Conservation (phyloP, 345 rosid genomes). For the Mercurialis annua region DNA sequence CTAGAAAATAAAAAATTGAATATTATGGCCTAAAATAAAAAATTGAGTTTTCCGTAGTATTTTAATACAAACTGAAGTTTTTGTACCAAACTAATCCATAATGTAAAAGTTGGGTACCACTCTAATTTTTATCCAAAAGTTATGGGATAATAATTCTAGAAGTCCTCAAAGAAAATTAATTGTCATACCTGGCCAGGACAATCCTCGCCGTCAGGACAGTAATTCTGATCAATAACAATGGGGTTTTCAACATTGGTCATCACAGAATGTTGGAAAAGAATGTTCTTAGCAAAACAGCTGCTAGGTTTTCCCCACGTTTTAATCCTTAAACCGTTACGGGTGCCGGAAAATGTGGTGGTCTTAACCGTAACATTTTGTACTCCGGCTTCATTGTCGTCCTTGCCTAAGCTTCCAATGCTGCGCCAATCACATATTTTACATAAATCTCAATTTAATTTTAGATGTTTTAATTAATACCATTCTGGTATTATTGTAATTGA, state of each 20-base stretch:
- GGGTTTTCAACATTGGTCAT: slow-evolving; percentile 23
- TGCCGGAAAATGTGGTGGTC: slow-evolving; percentile 14
- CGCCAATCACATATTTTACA: background rate
- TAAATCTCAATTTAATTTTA: background rate
- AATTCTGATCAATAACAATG: slow-evolving; percentile 22
- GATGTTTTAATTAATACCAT: too few relatives aligned
- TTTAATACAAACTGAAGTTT: too few relatives aligned
- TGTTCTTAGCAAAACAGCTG: slow-evolving; percentile 18
- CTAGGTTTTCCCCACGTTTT: slow-evolving; percentile 26
- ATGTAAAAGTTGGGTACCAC: too few relatives aligned
- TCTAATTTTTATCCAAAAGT: too few relatives aligned
- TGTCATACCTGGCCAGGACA: slow-evolving; percentile 20
- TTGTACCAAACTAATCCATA: too few relatives aligned
- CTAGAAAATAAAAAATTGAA: too few relatives aligned
- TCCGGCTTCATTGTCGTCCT: slow-evolving; percentile 17
- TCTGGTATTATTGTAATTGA: too few relatives aligned
- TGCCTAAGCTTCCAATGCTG: slow-evolving; percentile 36
- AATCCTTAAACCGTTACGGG: slow-evolving; percentile 21
- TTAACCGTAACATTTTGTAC: slow-evolving; percentile 24
- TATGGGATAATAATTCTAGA: too few relatives aligned
- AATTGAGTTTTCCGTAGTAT: too few relatives aligned
- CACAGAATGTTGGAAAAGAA: slow-evolving; percentile 16
- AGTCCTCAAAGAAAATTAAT: too few relatives aligned
- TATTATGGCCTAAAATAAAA: too few relatives aligned
- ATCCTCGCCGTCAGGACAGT: slow-evolving; percentile 8